Conservation (phyloP, 495 filamentous ascomycete species). For the Eremomyces bilateralis region DNA sequence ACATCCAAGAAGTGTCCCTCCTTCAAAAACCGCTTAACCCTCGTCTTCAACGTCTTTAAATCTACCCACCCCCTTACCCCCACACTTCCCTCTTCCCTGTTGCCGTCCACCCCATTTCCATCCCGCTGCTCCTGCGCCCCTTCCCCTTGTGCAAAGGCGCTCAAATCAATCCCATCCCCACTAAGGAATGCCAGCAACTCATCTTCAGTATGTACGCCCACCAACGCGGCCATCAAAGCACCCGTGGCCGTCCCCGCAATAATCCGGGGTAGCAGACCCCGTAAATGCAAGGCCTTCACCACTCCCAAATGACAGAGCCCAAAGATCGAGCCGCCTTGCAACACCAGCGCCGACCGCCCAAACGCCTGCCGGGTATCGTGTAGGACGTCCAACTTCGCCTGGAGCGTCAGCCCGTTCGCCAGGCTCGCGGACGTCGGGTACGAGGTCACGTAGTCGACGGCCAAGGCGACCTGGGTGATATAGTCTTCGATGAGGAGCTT, state of each 20-base stretch:
- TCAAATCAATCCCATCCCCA: constrained; percentile 63
- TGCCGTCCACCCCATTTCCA: not conserved
- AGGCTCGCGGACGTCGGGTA: constrained; percentile 38
- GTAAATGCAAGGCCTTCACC: constrained; percentile 65
- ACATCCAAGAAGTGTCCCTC: constrained; percentile 75
- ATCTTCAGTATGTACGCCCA: constrained; percentile 73
- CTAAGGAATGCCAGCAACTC: constrained; percentile 57
- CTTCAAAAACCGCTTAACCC: constrained; percentile 38
- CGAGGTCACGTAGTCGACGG: constrained; percentile 54
- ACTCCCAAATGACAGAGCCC: constrained; percentile 82
- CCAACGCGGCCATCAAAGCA: constrained; percentile 74
- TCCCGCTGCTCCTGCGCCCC: constrained; percentile 1
- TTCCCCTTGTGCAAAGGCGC: constrained; percentile 37
- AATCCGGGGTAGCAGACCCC: constrained; percentile 71
- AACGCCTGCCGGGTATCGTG: constrained; percentile 84
- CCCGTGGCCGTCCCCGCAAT: constrained; percentile 84
- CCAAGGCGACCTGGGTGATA: constrained; percentile 58
- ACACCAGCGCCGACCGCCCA: constrained; percentile 62
- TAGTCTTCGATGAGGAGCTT: constrained; percentile 86
- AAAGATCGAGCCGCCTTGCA: constrained; percentile 85
- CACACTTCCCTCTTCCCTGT: constrained; percentile 21
- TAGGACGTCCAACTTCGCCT: constrained; percentile 69
- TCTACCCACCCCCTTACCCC: no score
- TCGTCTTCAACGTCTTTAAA: constrained; percentile 38
- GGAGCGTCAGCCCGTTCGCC: constrained; percentile 44